Percentiles rank a stretch among this genome's conserved stretches.
Evolutionary conservation across 768 basidiomycete species (phyloP).

Genomic region (Leccinum uliginosum): DNA sequence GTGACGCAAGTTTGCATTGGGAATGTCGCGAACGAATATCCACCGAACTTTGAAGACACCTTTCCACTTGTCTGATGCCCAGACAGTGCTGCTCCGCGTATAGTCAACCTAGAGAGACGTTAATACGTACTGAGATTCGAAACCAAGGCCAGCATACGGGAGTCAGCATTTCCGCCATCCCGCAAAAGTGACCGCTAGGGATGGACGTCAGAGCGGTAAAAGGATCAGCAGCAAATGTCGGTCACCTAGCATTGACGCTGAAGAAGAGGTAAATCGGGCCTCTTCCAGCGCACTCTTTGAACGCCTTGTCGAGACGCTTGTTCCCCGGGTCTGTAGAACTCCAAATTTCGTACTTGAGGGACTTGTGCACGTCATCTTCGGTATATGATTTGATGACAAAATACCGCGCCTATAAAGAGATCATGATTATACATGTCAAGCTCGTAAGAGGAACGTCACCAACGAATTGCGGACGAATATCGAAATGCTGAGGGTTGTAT

Average conservation of each 20-base stretch:
- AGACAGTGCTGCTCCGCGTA: conserved; percentile 90
- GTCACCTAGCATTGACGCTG: conserved; percentile 86
- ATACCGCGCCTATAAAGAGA: conserved; percentile 64
- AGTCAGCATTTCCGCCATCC: conserved; percentile 97
- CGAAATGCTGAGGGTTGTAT: conserved; percentile 86
- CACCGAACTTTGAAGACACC: conserved; percentile 98
- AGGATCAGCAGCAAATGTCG: background rate
- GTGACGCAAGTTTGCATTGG: conserved; percentile 83
- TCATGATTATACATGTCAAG: background rate
- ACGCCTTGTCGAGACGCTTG: conserved; percentile 94
- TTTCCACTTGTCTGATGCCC: conserved; percentile 99
- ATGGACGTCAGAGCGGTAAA: conserved; percentile 8
- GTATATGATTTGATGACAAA: conserved; percentile 99
- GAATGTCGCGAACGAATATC: conserved; percentile 96
- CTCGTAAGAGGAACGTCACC: conserved; percentile 27
- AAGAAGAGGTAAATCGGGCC: conserved; percentile 98
- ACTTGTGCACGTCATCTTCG: conserved; percentile 98
- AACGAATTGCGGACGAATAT: conserved; percentile 74
- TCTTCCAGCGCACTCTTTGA: conserved; percentile 87
- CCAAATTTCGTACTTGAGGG: conserved; percentile 97
- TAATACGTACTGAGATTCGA: background rate
- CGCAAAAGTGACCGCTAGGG: conserved; percentile 90
- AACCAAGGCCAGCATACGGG: conserved; percentile 48
- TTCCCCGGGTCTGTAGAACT: conserved; percentile 96
- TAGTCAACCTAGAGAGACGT: conserved; percentile 69